These are phyloP conservation scores for Lichtheimia ramosa DNA, from an alignment of 371 early-diverging fungal genomes.

Conservation along the genomic window DNA sequence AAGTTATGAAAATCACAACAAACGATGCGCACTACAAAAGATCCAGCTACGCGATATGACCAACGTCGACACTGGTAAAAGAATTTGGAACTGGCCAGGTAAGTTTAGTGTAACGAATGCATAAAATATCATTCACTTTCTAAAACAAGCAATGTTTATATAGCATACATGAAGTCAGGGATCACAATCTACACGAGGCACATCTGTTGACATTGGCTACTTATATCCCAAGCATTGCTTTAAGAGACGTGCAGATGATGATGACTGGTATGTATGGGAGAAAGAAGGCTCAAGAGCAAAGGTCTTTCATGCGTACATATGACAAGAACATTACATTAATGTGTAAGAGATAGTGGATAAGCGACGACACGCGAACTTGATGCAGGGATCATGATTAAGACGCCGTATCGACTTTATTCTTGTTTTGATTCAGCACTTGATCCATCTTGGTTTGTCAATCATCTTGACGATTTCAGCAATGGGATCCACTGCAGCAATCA, in stretches of 20 bases:
- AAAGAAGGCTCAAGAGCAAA: slow-evolving; percentile 10
- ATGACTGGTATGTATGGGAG: slow-evolving; percentile 19
- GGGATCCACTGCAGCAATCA: no score
- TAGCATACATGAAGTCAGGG: no score
- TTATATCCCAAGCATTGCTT: slow-evolving; percentile 18
- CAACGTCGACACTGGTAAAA: slow-evolving; percentile 9
- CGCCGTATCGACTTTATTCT: no score
- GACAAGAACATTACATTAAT: neutral
- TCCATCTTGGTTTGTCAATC: no score
- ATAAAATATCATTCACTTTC: neutral
- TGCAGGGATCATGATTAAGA: slow-evolving; percentile 20
- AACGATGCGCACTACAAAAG: no score
- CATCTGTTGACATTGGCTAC: slow-evolving; percentile 16
- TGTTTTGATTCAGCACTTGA: no score
- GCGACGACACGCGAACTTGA: slow-evolving; percentile 41
- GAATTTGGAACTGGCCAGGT: slow-evolving; percentile 29
- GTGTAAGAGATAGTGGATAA: slow-evolving; percentile 18
- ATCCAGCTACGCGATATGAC: slow-evolving; percentile 15
- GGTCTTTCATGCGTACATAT: neutral
- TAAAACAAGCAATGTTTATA: no score
- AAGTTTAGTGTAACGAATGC: neutral
- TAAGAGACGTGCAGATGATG: slow-evolving; percentile 43
- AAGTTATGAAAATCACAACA: slow-evolving; percentile 21
- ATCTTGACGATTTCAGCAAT: no score
- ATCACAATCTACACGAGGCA: slow-evolving; percentile 23